Evolutionary conservation across 768 basidiomycete species (phyloP), one percentile per base, ranked within the genome.

Genomic region (Suillus tomentosus): DNA sequence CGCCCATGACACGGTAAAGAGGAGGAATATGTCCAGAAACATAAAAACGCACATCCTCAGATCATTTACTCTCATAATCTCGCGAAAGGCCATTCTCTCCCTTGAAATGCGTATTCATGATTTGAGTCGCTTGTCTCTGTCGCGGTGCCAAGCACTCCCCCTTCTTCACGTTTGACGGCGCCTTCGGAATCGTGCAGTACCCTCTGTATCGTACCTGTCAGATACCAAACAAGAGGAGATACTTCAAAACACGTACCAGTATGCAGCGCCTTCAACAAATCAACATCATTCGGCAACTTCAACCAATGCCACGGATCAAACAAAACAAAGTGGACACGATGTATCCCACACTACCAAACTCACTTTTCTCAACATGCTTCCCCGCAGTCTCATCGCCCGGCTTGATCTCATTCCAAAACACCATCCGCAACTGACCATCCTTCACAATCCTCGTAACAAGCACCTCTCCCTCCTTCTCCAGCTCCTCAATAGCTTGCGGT

Each of bases 331-430:
- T 66, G 7, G 71, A 64, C 39, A 60, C 27, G 14, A 24, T 15
- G n/a, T 24, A 24, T 34, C 37, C 34, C 2, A 48, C 19, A 55
- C 34, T 27, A 24, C 7, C 7, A 11, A 40, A 72, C 83, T 61
- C 62, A 89, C 94, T 94, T 82, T 94, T 86, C 77, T 95, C 93
- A 4, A 95, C 86, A n/a, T 77, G 75, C 67, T 83, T 82, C 3
- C 89, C 90, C 4, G 88, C 92, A 58, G 77, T 82, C 51, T 91
- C 88, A 66, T 91, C 89, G 31, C 81, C 86, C 1, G 89, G 87
- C 70, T 91, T 91, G 65, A 94, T 84, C 75, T 95, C 93, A 67
- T 95, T 95, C 88, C 90, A 95, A 69, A 94, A 94, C 1, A 94
- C 93, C 86, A 91, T 90, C 60, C 88, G 84, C 72, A 91, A 78